phyloP scores from a whole-genome alignment of 116 monocot genomes.

The Zostera marina region DNA sequence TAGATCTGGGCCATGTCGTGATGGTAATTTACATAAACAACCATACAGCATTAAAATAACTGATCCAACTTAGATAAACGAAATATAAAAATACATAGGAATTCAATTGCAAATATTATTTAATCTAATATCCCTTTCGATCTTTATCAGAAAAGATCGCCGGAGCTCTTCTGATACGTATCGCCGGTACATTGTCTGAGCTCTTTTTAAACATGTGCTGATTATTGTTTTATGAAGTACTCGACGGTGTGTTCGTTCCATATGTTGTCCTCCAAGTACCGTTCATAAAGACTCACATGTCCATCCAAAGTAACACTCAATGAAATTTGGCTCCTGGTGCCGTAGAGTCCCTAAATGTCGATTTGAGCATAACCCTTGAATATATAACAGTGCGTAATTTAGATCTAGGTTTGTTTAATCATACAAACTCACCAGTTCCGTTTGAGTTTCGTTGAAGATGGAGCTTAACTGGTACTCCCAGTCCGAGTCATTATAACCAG shows the following conservation, averaged over 20 bases:
- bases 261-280: constrained; percentile 38
- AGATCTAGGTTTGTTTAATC: neutral
- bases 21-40: too few species aligned
- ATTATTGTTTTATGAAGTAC: constrained; percentile 18
- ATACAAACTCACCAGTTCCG: constrained; percentile 37
- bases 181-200: too few species aligned
- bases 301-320: constrained; percentile 31
- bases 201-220: too few species aligned
- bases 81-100: too few species aligned
- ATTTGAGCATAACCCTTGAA: too few species aligned
- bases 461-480: constrained; percentile 63
- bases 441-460: constrained; percentile 51
- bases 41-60: too few species aligned
- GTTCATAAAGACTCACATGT: constrained; percentile 55
- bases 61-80: too few species aligned
- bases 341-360: constrained; percentile 44
- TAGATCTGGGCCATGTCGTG: too few species aligned
- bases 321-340: constrained; percentile 60
- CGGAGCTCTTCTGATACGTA: too few species aligned
- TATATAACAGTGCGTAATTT: neutral
- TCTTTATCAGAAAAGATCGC: too few species aligned
- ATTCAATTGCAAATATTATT: too few species aligned
- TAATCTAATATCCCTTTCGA: too few species aligned
- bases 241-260: constrained; percentile 74
- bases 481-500: constrained; percentile 38